Evolutionary conservation across 1,284 basidiomycete species (phyloP), one percentile per base, ranked within the genome.

Genomic region (Ceratobasidium sp.): DNA sequence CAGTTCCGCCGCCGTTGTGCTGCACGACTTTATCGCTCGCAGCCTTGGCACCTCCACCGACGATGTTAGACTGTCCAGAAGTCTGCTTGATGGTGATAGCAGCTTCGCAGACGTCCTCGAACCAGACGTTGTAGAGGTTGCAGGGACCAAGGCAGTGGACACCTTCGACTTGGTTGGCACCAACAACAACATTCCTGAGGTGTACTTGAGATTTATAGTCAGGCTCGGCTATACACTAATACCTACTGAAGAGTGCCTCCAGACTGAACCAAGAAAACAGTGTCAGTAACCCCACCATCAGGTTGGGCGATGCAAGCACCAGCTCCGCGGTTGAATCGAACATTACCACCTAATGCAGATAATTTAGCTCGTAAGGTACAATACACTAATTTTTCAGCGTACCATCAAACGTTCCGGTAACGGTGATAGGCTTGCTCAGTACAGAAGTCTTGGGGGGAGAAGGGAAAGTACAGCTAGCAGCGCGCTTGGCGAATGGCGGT

Each of bases 101-200:
- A 72, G 80, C 80, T 56, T 80, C 76, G 40, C 66, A 75, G 18
- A 78, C 75, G 68, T 72, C 79, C 66, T 77, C 55, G 23, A 61
- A 80, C 71, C 49, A 77, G 81, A n/a, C n/a, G n/a, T n/a, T n/a
- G n/a, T n/a, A n/a, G n/a, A n/a, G n/a, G n/a, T n/a, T n/a, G n/a
- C n/a, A n/a, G n/a, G n/a, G n/a, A n/a, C n/a, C n/a, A n/a, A n/a
- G n/a, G n/a, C n/a, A n/a, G n/a, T n/a, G n/a, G n/a, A n/a, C n/a
- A n/a, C n/a, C n/a, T n/a, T n/a, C n/a, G n/a, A n/a, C n/a, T n/a
- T n/a, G n/a, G n/a, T 86, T 85, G 33, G 84, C 82, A 20, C 87
- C 87, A 76, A 87, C 87, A 58, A 85, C 83, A 58, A 87, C 86
- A 39, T 84, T 84, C 71, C 84, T 86, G 64, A 15, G 20, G 58